These are phyloP conservation scores for Boletus sp. DNA, from an alignment of 768 basidiomycete genomes.

Conservation along the genomic window DNA sequence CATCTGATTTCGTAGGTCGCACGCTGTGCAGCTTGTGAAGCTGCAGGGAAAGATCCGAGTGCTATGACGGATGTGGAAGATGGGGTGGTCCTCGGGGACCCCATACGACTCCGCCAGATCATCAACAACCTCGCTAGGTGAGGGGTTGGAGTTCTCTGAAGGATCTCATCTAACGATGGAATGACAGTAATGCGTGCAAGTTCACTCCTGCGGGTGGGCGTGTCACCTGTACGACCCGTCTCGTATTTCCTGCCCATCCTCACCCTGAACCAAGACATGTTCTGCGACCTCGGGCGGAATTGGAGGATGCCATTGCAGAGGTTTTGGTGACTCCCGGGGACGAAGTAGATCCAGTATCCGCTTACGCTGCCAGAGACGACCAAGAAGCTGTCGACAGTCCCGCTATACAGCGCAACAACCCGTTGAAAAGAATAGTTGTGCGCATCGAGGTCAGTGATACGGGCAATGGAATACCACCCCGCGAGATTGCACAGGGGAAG, in stretches of 20 bases:
- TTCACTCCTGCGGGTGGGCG: slow-evolving; percentile 71
- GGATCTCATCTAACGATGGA: not conserved
- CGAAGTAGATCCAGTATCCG: slow-evolving; percentile 23
- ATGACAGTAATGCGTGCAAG: slow-evolving; percentile 68
- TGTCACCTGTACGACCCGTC: slow-evolving; percentile 62
- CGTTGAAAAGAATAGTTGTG: slow-evolving; percentile 68
- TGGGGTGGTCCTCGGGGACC: slow-evolving; percentile 79
- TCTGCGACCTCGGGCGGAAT: slow-evolving; percentile 1
- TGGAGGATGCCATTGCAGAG: slow-evolving; percentile 24
- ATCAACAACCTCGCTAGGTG: slow-evolving; percentile 81
- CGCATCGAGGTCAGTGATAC: slow-evolving; percentile 83
- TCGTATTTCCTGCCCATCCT: slow-evolving; percentile 39
- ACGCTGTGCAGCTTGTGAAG: slow-evolving; percentile 55
- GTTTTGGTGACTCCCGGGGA: slow-evolving; percentile 31
- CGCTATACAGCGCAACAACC: not conserved
- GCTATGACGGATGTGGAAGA: slow-evolving; percentile 36
- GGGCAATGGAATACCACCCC: slow-evolving; percentile 56
- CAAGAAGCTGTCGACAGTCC: not conserved
- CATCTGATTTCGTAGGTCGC: slow-evolving; percentile 43
- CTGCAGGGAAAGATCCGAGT: slow-evolving; percentile 45
- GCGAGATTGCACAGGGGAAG: slow-evolving; percentile 69
- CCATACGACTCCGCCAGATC: slow-evolving; percentile 75
- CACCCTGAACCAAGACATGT: slow-evolving; percentile 10
- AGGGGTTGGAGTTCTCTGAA: not conserved
- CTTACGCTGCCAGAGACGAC: not conserved